Conservation (phyloP, 352 stramenopile genomes). For the Phytophthora vignae region DNA sequence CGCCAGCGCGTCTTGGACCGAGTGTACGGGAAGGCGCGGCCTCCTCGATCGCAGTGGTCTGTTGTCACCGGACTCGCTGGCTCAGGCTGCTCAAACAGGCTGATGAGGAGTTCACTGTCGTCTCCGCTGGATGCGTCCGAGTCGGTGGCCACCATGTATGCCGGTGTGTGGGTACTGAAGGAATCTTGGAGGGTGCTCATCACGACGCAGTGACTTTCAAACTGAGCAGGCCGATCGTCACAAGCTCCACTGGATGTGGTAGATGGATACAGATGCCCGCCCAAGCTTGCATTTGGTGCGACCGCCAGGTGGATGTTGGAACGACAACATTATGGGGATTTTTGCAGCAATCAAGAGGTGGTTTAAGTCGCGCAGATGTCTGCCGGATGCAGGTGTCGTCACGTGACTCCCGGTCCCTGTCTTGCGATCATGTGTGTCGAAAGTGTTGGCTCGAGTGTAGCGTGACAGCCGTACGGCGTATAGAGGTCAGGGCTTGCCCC, state of each 20-base stretch:
- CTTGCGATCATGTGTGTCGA: background rate
- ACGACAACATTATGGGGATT: background rate
- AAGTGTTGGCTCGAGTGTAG: background rate
- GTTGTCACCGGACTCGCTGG: background rate
- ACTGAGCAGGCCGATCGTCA: conserved; percentile 17
- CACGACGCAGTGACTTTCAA: conserved; percentile 5
- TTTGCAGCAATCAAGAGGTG: background rate
- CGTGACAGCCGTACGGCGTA: background rate
- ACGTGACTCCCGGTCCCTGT: background rate
- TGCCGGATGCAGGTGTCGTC: background rate
- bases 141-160: conserved; percentile 3
- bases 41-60: conserved; percentile 6
- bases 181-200: conserved; percentile 13
- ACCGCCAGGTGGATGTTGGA: background rate
- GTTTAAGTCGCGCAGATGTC: background rate
- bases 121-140: conserved; percentile 18
- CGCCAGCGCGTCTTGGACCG: conserved; percentile 35
- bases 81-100: conserved; percentile 21
- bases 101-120: conserved; percentile 15
- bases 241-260: background rate
- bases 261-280: background rate
- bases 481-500: background rate
- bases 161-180: background rate
- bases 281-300: background rate
- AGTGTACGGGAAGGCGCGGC: conserved; percentile 32